Evolutionary conservation across 495 filamentous ascomycete species (phyloP).

Genomic region (Penicillium coffeae): DNA sequence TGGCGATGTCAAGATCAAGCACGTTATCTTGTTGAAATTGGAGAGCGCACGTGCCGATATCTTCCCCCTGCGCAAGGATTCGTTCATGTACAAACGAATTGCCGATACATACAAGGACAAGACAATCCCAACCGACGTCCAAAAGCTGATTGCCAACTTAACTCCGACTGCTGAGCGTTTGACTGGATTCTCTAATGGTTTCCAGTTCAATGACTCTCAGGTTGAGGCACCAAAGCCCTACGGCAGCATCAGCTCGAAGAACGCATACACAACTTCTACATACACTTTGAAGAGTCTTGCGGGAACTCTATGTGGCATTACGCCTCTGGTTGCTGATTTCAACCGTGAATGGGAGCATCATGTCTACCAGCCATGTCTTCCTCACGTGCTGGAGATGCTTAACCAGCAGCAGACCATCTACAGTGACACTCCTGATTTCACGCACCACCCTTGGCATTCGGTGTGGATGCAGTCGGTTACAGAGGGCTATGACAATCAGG

Average conservation of each 20-base stretch:
- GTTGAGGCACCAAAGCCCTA: slow-evolving; percentile 21
- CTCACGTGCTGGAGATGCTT: slow-evolving; percentile 40
- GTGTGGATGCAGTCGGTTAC: slow-evolving; percentile 50
- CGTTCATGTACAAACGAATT: slow-evolving; percentile 38
- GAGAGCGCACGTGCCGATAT: slow-evolving; percentile 49
- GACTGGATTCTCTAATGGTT: slow-evolving; percentile 40
- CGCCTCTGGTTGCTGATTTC: slow-evolving; percentile 47
- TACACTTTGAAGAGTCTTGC: slow-evolving; percentile 47
- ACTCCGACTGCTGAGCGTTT: slow-evolving; percentile 41
- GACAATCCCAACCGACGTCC: slow-evolving; percentile 23
- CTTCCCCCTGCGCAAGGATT: slow-evolving; percentile 45
- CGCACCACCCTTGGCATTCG: slow-evolving; percentile 41
- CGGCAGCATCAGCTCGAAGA: slow-evolving; percentile 43
- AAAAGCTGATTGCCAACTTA: slow-evolving; percentile 34
- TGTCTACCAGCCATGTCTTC: slow-evolving; percentile 49
- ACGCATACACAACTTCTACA: slow-evolving; percentile 41
- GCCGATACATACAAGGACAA: slow-evolving; percentile 28
- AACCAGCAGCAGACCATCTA: slow-evolving; percentile 28
- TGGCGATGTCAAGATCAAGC: slow-evolving; percentile 43
- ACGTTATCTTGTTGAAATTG: slow-evolving; percentile 44
- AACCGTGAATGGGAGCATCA: slow-evolving; percentile 44
- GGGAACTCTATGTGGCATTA: slow-evolving; percentile 45
- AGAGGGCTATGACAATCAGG: slow-evolving; percentile 44
- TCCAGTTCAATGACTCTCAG: slow-evolving; percentile 20
- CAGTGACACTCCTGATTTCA: slow-evolving; percentile 24